Conservation (phyloP, 2,329 filamentous ascomycete species). For the Penicillium oxalicum region DNA sequence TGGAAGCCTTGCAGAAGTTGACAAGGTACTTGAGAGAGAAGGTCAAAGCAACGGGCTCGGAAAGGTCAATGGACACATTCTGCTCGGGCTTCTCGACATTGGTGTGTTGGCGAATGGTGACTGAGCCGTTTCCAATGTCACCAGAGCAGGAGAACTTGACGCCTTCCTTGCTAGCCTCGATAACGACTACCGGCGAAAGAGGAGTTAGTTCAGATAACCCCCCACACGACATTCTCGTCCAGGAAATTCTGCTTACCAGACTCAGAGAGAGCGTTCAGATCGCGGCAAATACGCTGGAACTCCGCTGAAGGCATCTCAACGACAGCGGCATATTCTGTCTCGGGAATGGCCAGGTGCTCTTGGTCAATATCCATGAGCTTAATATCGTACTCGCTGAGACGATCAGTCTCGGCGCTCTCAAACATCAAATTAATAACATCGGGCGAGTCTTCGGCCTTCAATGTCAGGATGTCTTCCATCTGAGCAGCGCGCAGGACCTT, state of each 20-base stretch:
- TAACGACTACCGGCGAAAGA: conserved; percentile 61
- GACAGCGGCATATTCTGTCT: conserved; percentile 95
- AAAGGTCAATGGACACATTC: conserved; percentile 83
- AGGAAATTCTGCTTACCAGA: conserved; percentile 62
- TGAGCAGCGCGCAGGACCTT: conserved; percentile 94
- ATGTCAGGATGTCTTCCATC: conserved; percentile 86
- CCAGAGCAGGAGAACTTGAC: conserved; percentile 91
- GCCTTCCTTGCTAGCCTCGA: conserved; percentile 94
- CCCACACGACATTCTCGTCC: not conserved
- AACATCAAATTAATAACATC: conserved; percentile 95
- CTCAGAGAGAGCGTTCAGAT: conserved; percentile 87
- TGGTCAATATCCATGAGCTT: conserved; percentile 99
- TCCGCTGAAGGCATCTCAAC: conserved; percentile 82
- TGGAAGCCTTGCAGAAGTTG: conserved; percentile 98
- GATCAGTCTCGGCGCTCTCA: conserved; percentile 80
- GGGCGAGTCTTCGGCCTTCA: conserved; percentile 95
- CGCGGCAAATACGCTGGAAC: conserved; percentile 91
- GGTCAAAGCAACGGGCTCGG: conserved; percentile 86
- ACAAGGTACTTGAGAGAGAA: conserved; percentile 99
- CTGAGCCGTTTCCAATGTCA: conserved; percentile 91
- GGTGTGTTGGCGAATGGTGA: conserved; percentile 82
- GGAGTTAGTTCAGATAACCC: not conserved
- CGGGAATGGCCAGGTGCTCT: conserved; percentile 96
- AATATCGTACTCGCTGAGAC: conserved; percentile 97
- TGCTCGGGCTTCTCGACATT: conserved; percentile 83